Percentiles rank a stretch among this genome's conserved stretches.
phyloP scores from a whole-genome alignment of 163 green algal genomes.

The Chlamydomonas reinhardtii region DNA sequence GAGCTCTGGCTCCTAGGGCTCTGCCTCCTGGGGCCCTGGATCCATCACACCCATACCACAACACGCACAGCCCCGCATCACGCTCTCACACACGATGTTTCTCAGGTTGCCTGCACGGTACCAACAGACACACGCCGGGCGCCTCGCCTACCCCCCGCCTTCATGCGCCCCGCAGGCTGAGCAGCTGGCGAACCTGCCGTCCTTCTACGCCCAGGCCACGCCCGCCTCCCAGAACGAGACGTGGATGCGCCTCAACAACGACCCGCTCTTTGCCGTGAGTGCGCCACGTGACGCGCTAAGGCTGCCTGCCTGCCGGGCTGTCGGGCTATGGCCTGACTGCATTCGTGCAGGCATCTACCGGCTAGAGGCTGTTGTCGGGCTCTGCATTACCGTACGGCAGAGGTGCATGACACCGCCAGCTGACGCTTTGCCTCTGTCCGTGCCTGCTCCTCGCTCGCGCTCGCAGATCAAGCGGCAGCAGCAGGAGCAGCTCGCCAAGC shows the following conservation, averaged over 20 bases:
- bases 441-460: too few species aligned
- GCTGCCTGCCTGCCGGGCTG: not conserved
- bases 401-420: too few species aligned
- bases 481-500: slow-evolving; percentile 74
- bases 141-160: not conserved
- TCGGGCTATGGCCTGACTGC: too few species aligned
- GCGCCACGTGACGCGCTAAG: not conserved
- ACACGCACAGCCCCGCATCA: too few species aligned
- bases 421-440: too few species aligned
- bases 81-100: not conserved
- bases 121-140: too few species aligned
- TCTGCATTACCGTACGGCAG: too few species aligned
- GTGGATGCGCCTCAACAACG: slow-evolving; percentile 89
- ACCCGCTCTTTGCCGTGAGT: slow-evolving; percentile 88
- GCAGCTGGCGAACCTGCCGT: slow-evolving; percentile 65
- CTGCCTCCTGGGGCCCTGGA: too few species aligned
- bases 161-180: slow-evolving; percentile 68
- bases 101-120: not conserved
- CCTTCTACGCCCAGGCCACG: slow-evolving; percentile 79
- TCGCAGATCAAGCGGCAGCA: slow-evolving; percentile 87
- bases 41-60: too few species aligned
- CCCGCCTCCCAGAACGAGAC: slow-evolving; percentile 87
- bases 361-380: too few species aligned
- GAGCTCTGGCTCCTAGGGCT: too few species aligned
- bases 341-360: too few species aligned